Evolutionary conservation across 768 basidiomycete species (phyloP).

Genomic region (Xanthoconium stramineum): DNA sequence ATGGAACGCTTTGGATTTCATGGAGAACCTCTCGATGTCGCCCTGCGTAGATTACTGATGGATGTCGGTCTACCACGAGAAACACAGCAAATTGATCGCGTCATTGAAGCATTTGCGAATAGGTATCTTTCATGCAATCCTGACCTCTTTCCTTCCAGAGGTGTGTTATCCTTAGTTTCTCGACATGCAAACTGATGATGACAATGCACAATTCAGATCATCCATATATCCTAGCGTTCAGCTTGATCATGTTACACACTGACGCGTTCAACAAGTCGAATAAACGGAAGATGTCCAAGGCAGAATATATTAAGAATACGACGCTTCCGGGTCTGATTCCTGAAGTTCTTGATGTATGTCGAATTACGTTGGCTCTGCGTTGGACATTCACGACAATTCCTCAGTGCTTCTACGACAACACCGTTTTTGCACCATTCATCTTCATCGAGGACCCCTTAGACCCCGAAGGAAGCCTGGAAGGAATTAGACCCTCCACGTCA

Average conservation of each 20-base stretch:
- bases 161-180: conserved; percentile 36
- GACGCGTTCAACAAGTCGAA: conserved; percentile 98
- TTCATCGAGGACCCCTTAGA: conserved; percentile 91
- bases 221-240: conserved; percentile 95
- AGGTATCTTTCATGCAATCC: conserved; percentile 85
- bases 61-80: conserved; percentile 89
- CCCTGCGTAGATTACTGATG: conserved; percentile 86
- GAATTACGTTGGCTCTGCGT: not conserved
- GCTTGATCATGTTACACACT: conserved; percentile 97
- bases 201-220: conserved; percentile 54
- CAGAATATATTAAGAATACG: conserved; percentile 92
- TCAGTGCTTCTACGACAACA: conserved; percentile 95
- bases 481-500: conserved; percentile 39
- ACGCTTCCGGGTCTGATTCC: conserved; percentile 77
- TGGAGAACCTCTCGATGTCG: conserved; percentile 84
- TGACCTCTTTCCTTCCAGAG: conserved; percentile 71
- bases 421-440: conserved; percentile 92
- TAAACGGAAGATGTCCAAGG: conserved; percentile 95
- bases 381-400: not conserved
- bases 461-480: conserved; percentile 49
- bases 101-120: conserved; percentile 91
- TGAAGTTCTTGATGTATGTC: conserved; percentile 80
- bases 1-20: conserved; percentile 76
- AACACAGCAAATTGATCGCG: conserved; percentile 97
- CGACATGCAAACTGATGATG: not conserved